Conservation (phyloP, 192 early-diverging fungal genomes). For the Spinellus fusiger region DNA sequence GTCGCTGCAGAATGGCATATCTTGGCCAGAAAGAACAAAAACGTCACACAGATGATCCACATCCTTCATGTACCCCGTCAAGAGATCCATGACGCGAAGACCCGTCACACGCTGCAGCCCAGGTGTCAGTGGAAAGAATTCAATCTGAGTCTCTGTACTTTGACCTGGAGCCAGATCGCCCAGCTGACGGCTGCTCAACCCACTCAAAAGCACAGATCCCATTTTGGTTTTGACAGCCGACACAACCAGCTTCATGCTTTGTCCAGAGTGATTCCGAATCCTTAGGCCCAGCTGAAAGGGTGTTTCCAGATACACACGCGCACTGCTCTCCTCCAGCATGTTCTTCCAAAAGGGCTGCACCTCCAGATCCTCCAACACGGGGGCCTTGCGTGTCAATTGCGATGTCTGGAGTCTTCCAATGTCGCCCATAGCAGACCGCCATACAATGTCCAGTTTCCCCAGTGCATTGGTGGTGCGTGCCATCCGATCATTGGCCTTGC, state of each 20-base stretch:
- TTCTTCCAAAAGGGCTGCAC: slow-evolving; percentile 48
- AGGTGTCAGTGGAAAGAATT: slow-evolving; percentile 77
- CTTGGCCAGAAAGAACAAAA: slow-evolving; percentile 40
- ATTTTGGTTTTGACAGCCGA: slow-evolving; percentile 70
- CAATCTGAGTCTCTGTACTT: slow-evolving; percentile 56
- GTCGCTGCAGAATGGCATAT: not conserved
- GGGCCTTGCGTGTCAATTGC: slow-evolving; percentile 81
- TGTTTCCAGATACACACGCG: slow-evolving; percentile 45
- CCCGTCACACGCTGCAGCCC: slow-evolving; percentile 86
- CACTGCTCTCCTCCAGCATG: slow-evolving; percentile 11
- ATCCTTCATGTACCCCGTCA: slow-evolving; percentile 70
- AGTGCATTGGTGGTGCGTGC: slow-evolving; percentile 73
- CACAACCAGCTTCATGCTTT: slow-evolving; percentile 54
- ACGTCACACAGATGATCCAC: slow-evolving; percentile 74
- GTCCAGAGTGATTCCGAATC: slow-evolving; percentile 45
- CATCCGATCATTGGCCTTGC: slow-evolving; percentile 41
- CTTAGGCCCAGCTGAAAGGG: slow-evolving; percentile 61
- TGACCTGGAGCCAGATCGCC: slow-evolving; percentile 57
- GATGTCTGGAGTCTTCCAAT: slow-evolving; percentile 88
- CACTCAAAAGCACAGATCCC: slow-evolving; percentile 65
- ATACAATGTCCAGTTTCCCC: slow-evolving; percentile 93
- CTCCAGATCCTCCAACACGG: slow-evolving; percentile 64
- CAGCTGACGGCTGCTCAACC: slow-evolving; percentile 48
- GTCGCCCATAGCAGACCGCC: slow-evolving; percentile 87
- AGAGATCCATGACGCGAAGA: slow-evolving; percentile 61